Conservation (phyloP, 192 early-diverging fungal species). For the Irineochytrium annulatum region DNA sequence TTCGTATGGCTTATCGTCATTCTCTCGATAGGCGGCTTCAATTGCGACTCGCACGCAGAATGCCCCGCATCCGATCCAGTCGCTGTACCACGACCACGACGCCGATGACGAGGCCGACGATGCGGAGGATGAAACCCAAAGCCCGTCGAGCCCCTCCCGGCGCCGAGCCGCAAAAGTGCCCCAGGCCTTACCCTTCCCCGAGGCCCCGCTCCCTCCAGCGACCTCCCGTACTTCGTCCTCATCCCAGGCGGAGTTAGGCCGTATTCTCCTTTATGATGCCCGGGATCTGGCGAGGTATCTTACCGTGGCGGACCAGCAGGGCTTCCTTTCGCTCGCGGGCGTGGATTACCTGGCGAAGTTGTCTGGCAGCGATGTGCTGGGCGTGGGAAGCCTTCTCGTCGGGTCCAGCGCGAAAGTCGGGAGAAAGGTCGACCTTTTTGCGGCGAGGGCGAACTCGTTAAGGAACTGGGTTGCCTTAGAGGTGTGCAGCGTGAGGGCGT, state of each 20-base stretch:
- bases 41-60: too few relatives aligned
- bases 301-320: slow-evolving; percentile 17
- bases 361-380: neutral
- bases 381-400: too few relatives aligned
- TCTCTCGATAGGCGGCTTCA: too few relatives aligned
- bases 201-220: neutral
- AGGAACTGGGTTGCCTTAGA: slow-evolving; percentile 57
- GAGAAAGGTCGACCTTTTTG: slow-evolving; percentile 49
- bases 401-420: neutral
- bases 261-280: slow-evolving; percentile 38
- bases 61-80: neutral
- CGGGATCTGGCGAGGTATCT: slow-evolving; percentile 50
- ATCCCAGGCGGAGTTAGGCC: neutral
- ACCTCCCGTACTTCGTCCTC: neutral
- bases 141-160: neutral
- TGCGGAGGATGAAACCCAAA: neutral
- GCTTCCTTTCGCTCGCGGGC: slow-evolving; percentile 21
- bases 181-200: neutral
- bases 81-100: neutral
- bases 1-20: too few relatives aligned
- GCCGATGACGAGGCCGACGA: neutral
- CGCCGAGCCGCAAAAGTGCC: neutral
- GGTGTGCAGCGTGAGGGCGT: slow-evolving; percentile 36
- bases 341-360: slow-evolving; percentile 28
- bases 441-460: slow-evolving; percentile 53